Evolutionary conservation across 208 protist species (phyloP), one percentile per base, ranked within the genome.

Genomic region (Crithidia brevicula): DNA sequence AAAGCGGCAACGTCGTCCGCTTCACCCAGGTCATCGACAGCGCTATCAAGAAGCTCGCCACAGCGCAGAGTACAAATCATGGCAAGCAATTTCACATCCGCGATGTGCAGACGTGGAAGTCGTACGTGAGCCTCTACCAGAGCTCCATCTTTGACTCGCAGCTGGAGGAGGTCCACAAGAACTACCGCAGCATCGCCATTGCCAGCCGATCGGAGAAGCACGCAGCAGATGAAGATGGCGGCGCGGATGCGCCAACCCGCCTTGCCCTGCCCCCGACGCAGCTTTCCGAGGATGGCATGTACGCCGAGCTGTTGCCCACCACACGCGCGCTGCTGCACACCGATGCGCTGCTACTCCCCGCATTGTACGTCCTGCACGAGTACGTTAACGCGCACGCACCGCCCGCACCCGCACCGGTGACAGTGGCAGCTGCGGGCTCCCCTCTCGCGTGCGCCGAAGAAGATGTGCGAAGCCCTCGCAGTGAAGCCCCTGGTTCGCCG

Each of bases 291-390:
- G 53, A 25, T 25, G 38, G 10, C 13, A 68, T 73, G 54, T 73
- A 79, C 50, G 51, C 60, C 8, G 82, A 87, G 68, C 63, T 86
- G 42, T 38, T 89, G 4, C 82, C 79, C 9, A 58, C 77, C 56
- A 71, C 83, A 13, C 82, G 81, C 31, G 74, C 86, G 1, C 66
- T 95, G 27, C 82, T 95, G 47, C 90, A 95, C 81, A 91, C 85
- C 5, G 67, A 86, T 31, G 85, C 80, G 27, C 61, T 93, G n/a
- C 68, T 92, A 13, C 75, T 84, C n/a, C 71, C 82, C 7, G 83
- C 89, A 7, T 66, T 90, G 11, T 72, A 80, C 70, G 27, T 83
- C 0, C 40, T 94, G 11, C 78, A 83, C 54, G 8, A 61, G 61
- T 85, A 79, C 67, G 20, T 68, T 16, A 75, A 30, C 60, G 20